phyloP scores from a whole-genome alignment of 2,329 filamentous ascomycete species.

The Eutypa lata region DNA sequence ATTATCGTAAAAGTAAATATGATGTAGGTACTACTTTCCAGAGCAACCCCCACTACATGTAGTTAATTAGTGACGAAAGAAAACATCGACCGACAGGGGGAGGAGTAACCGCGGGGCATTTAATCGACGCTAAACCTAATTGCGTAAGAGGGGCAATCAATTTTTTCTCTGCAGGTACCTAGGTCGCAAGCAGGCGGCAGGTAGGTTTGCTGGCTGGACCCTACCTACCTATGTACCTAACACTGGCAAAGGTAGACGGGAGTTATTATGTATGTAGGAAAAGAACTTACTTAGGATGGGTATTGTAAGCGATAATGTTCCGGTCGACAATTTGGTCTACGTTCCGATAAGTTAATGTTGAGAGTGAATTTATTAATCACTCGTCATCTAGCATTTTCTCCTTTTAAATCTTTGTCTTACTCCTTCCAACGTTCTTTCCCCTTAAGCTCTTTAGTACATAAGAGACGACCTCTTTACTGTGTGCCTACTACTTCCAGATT shows the following conservation, averaged over 20 bases:
- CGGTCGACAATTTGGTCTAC: neutral
- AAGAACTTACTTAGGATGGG: no score
- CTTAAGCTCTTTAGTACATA: neutral
- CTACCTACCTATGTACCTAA: no score
- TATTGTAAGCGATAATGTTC: neutral
- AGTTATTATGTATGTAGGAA: no score
- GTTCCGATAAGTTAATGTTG: neutral
- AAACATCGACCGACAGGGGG: neutral
- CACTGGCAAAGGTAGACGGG: no score
- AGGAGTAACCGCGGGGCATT: neutral
- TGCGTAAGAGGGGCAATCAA: conserved; percentile 29
- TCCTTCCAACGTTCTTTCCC: neutral
- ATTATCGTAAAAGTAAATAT: no score
- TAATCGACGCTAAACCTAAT: conserved; percentile 17
- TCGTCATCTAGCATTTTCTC: neutral
- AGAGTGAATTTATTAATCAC: neutral
- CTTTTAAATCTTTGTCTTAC: neutral
- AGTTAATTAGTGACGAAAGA: neutral
- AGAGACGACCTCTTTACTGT: neutral
- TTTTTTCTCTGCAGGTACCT: no score
- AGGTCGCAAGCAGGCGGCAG: no score
- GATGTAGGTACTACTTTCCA: no score
- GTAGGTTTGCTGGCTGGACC: no score
- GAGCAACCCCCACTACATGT: neutral
- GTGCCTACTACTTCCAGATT: neutral